A percentile compares a stretch with the other conserved stretches of the same genome.
Conservation (phyloP, 805 yeast species). For the Ascoidea rubescens region DNA sequence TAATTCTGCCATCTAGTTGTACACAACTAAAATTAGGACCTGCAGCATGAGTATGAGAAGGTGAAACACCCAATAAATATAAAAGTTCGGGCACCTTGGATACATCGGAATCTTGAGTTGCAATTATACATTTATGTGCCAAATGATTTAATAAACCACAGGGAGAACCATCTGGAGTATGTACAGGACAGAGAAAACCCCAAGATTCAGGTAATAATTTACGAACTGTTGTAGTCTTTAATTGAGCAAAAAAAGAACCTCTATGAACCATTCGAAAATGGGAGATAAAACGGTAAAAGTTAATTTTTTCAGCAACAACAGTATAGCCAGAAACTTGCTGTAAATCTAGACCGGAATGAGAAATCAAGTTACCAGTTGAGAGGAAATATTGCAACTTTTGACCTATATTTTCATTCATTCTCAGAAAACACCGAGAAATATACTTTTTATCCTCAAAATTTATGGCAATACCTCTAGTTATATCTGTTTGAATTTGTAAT, state of each 20-base stretch:
- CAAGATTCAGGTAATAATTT: conserved; percentile 94
- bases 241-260: conserved; percentile 97
- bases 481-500: conserved; percentile 64
- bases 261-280: conserved; percentile 99
- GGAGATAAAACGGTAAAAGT: conserved; percentile 92
- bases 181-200: conserved; percentile 99
- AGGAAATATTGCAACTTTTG: conserved; percentile 86
- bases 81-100: conserved; percentile 54
- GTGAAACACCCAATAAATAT: conserved; percentile 64
- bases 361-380: conserved; percentile 92
- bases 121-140: conserved; percentile 85
- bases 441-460: conserved; percentile 77
- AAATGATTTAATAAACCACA: conserved; percentile 96
- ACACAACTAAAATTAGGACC: conserved; percentile 86
- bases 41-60: conserved; percentile 68
- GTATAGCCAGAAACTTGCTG: conserved; percentile 98
- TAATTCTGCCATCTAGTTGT: conserved; percentile 81
- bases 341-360: conserved; percentile 93
- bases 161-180: conserved; percentile 99
- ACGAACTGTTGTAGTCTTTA: conserved; percentile 94
- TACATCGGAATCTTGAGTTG: conserved; percentile 66
- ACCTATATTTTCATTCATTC: conserved; percentile 88
- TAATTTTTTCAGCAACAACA: conserved; percentile 96
- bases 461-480: conserved; percentile 66
- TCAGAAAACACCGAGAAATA: conserved; percentile 60